Conservation (phyloP, 306 rosid species). For the Cucumis hystrix region DNA sequence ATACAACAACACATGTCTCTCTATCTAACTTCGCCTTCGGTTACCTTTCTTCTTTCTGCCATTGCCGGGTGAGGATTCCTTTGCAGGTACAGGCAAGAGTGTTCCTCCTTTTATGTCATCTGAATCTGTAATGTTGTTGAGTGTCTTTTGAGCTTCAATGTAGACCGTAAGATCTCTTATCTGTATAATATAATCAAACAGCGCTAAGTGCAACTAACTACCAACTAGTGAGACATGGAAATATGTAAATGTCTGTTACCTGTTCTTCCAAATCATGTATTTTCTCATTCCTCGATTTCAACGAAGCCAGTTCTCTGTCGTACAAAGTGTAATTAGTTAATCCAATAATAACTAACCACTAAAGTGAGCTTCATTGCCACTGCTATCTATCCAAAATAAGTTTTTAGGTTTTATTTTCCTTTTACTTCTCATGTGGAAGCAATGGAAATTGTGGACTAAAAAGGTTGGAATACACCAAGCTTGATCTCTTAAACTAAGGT, state of each 20-base stretch:
- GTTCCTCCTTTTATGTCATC: slow-evolving; percentile 77
- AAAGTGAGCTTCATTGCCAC: neutral
- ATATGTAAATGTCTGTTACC: slow-evolving; percentile 27
- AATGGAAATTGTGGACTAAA: neutral
- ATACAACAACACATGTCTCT: neutral
- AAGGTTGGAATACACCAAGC: neutral
- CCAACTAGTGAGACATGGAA: neutral
- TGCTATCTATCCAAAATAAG: too few relatives aligned
- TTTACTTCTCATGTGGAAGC: neutral
- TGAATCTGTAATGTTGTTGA: slow-evolving; percentile 46
- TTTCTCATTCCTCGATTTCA: slow-evolving; percentile 35
- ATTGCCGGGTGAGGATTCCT: slow-evolving; percentile 42
- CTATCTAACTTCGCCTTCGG: slow-evolving; percentile 51
- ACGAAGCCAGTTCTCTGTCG: slow-evolving; percentile 49
- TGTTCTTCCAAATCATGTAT: slow-evolving; percentile 81
- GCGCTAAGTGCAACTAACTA: neutral
- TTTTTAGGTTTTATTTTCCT: too few relatives aligned
- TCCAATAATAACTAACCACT: neutral
- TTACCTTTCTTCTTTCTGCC: slow-evolving; percentile 43
- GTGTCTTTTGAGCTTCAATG: slow-evolving; percentile 64
- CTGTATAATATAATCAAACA: slow-evolving; percentile 22
- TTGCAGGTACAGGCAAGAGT: slow-evolving; percentile 53
- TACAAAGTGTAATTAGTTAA: neutral
- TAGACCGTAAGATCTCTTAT: slow-evolving; percentile 70
- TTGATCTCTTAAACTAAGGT: neutral